These are phyloP conservation scores for Coemansia sp. DNA, from an alignment of 192 early-diverging fungal genomes.

Conservation along the genomic window DNA sequence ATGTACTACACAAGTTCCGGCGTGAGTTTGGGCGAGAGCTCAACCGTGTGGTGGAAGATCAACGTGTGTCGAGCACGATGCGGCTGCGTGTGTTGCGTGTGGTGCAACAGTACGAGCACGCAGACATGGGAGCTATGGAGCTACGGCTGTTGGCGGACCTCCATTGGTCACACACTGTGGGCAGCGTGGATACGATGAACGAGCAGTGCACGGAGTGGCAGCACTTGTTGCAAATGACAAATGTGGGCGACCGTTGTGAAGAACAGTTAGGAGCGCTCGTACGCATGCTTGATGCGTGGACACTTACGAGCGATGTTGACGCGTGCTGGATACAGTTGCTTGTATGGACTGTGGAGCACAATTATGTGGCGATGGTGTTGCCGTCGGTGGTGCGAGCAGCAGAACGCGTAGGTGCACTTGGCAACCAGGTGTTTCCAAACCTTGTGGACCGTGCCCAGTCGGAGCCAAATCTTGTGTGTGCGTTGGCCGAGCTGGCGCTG, in stretches of 20 bases:
- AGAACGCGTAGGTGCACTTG: not conserved
- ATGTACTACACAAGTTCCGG: slow-evolving; percentile 7
- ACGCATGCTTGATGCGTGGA: not conserved
- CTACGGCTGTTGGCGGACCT: slow-evolving; percentile 26
- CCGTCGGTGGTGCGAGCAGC: not conserved
- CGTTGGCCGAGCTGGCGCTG: slow-evolving; percentile 5
- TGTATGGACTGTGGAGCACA: slow-evolving; percentile 17
- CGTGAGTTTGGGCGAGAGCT: slow-evolving; percentile 10
- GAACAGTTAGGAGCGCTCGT: not conserved
- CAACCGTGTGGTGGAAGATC: slow-evolving; percentile 4
- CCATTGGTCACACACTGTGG: slow-evolving; percentile 16
- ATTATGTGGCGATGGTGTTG: not conserved
- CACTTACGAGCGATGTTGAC: not conserved
- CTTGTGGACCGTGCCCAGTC: slow-evolving; percentile 6
- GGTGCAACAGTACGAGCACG: not conserved
- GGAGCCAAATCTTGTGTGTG: not conserved
- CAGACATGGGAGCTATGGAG: not conserved
- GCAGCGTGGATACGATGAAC: not conserved
- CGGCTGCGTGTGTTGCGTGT: slow-evolving; percentile 3
- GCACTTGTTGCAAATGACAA: not conserved
- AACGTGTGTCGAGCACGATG: not conserved
- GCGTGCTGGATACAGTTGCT: slow-evolving; percentile 18
- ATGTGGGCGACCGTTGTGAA: not conserved
- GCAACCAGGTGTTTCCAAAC: slow-evolving; percentile 4
- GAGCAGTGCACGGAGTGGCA: not conserved